Base-by-base conservation (phyloP, 2,329 filamentous ascomycete species). In the Cytospora piceae region DNA sequence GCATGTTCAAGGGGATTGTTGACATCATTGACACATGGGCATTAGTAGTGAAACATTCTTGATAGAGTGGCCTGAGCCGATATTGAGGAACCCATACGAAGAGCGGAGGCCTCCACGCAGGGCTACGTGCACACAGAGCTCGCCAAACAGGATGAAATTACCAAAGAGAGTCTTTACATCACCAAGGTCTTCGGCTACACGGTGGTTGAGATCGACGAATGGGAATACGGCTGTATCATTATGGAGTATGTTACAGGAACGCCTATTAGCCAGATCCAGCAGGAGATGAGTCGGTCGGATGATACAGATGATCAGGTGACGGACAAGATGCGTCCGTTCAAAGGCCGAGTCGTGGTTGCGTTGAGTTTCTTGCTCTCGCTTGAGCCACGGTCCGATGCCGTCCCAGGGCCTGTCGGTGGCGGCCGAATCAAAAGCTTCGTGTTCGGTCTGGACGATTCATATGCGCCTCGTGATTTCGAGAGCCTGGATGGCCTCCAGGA, bases 201-300 rank as follows among this genome's bases (percentile, higher is more conserved):
- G 22, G 58, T 52, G 24, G 34, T 60, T 7, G 29, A 52, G 20
- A 37, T 52, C 14, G 14, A 60, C 1, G 46, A 14, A 17, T 20
- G 46, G 5, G 2, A 2, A 5, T n/a, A 27, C 7, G 52, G 58
- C 15, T 27, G 7, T 11, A 60, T 60, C 14, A 24, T 31, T n/a
- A 61, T 61, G 58, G 58, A 61, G 49, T 61, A 53, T 22, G 32
- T 53, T 4, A 61, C 31, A 4, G 58, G 49, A 9, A 61, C 49
- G 29, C 58, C 58, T 15, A n/a, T 61, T n/a, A 61, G 46, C 22
- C 37, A 4, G 22, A 61, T 61, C 11, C 37, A 29, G 46, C 14
- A 15, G 31, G 31, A 49, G 37, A 61, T 34, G n/a, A 22, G 34
- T 8, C 22, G 46, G 31, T 61, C 49, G 29, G n/a, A 29, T 29